Conservation (phyloP, 2,329 filamentous ascomycete genomes). For the Penicillium sp. region DNA sequence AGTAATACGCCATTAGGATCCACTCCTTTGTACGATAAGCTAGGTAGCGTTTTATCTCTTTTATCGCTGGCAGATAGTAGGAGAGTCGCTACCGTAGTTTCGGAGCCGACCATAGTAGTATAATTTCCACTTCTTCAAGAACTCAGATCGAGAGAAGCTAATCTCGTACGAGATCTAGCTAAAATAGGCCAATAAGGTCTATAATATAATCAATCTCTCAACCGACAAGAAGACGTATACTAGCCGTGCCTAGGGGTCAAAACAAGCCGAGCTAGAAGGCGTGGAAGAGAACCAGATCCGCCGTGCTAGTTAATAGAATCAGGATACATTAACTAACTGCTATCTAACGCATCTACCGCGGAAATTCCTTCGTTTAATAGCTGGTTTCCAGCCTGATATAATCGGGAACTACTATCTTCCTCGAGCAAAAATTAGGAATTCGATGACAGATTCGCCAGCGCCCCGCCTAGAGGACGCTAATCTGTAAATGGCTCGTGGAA, state of each 20-base stretch:
- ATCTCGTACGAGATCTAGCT: background rate
- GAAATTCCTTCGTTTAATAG: too few relatives aligned
- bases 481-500: too few relatives aligned
- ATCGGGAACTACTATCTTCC: too few relatives aligned
- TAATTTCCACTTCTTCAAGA: background rate
- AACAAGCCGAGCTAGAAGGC: too few relatives aligned
- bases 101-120: background rate
- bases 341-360: too few relatives aligned
- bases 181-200: background rate
- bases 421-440: too few relatives aligned
- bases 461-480: too few relatives aligned
- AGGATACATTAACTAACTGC: too few relatives aligned
- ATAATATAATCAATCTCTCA: background rate
- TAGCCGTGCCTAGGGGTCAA: background rate
- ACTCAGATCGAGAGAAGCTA: background rate
- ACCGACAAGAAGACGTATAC: background rate
- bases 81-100: background rate
- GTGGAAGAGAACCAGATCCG: too few relatives aligned
- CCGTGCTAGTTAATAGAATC: too few relatives aligned
- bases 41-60: background rate
- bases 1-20: background rate
- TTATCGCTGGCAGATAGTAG: background rate
- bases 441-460: too few relatives aligned
- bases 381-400: too few relatives aligned
- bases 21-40: background rate